These are phyloP conservation scores for Aleurites moluccanus DNA, from an alignment of 441 rosid species.

Conservation along the genomic window DNA sequence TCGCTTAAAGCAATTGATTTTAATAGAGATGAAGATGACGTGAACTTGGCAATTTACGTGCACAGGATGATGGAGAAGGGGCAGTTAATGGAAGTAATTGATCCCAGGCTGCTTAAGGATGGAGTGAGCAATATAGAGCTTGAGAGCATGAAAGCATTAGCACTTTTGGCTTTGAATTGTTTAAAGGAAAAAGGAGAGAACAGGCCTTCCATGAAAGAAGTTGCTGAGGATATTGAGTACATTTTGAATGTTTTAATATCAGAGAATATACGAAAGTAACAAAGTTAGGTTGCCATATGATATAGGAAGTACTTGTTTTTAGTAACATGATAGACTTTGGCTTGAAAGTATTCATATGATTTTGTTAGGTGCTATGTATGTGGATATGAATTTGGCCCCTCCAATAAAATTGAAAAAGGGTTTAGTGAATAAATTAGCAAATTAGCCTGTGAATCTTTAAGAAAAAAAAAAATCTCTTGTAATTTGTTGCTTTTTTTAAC, in stretches of 20 bases:
- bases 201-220: constrained; percentile 36
- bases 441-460: no score
- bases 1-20: constrained; percentile 53
- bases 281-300: no score
- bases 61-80: constrained; percentile 45
- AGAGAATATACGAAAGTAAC: neutral
- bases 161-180: constrained; percentile 40
- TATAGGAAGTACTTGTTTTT: no score
- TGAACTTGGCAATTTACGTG: constrained; percentile 47
- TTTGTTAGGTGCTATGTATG: no score
- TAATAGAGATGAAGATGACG: constrained; percentile 43
- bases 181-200: constrained; percentile 53
- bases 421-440: no score
- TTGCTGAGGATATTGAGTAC: neutral
- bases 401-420: no score
- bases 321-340: no score
- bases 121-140: constrained; percentile 27
- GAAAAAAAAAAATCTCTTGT: no score
- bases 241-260: neutral
- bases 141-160: constrained; percentile 55
- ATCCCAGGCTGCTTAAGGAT: constrained; percentile 36
- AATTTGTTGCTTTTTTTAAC: no score
- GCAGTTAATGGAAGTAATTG: constrained; percentile 38
- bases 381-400: no score
- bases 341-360: no score